These are phyloP conservation scores for Durotheca rogersii DNA, from an alignment of 495 filamentous ascomycete species.

Conservation along the genomic window DNA sequence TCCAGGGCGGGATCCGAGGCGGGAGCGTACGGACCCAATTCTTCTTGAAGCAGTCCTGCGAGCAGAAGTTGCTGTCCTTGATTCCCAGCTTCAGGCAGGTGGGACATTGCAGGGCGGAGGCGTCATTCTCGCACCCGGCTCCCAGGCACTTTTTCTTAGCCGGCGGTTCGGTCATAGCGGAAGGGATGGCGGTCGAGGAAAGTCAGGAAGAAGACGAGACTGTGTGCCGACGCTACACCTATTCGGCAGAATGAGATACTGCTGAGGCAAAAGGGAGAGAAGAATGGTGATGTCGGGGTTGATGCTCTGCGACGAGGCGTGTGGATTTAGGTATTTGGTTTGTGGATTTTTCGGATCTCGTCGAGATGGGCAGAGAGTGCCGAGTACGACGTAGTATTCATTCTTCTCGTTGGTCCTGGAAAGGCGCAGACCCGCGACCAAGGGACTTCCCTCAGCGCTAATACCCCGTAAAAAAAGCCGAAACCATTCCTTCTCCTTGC, in stretches of 20 bases:
- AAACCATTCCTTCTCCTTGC: too few species aligned
- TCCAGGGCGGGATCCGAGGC: neutral
- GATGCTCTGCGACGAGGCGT: too few species aligned
- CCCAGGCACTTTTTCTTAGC: slow-evolving; percentile 74
- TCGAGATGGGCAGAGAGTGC: too few species aligned
- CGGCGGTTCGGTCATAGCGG: slow-evolving; percentile 49
- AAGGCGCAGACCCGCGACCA: neutral
- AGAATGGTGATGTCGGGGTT: neutral
- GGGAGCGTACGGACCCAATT: slow-evolving; percentile 76
- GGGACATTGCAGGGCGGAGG: slow-evolving; percentile 84
- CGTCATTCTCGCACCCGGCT: slow-evolving; percentile 78
- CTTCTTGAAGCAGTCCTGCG: slow-evolving; percentile 97
- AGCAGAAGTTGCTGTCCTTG: slow-evolving; percentile 93
- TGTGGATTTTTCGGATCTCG: neutral
- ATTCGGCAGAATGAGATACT: too few species aligned
- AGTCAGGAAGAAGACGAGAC: neutral
- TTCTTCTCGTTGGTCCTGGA: too few species aligned
- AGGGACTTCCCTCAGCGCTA: too few species aligned
- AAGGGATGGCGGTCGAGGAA: neutral
- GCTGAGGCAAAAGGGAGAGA: neutral
- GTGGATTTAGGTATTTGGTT: neutral
- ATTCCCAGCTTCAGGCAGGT: slow-evolving; percentile 84
- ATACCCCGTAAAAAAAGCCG: too few species aligned
- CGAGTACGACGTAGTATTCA: too few species aligned
- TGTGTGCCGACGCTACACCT: neutral